Evolutionary conservation across 2,329 filamentous ascomycete species (phyloP).

Genomic region (Emericellopsis atlantica): DNA sequence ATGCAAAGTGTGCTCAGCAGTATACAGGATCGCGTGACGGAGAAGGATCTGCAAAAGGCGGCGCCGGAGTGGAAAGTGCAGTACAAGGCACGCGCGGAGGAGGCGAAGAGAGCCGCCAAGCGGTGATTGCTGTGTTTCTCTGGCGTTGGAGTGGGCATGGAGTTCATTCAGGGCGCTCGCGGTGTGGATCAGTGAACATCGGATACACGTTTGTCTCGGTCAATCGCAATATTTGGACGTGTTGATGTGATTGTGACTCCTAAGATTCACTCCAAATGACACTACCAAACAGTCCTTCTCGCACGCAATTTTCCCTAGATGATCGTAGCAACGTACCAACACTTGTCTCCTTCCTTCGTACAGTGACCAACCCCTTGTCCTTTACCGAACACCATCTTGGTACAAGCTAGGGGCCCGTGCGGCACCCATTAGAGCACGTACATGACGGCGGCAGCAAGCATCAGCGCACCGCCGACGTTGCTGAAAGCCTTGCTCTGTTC

Average conservation of each 20-base stretch:
- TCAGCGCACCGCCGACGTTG: constrained; percentile 19
- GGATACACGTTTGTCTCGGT: no score
- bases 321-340: background rate
- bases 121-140: background rate
- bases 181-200: no score
- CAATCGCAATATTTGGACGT: no score
- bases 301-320: no score
- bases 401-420: no score
- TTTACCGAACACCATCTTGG: no score
- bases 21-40: constrained; percentile 73
- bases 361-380: no score
- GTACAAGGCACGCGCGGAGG: constrained; percentile 46
- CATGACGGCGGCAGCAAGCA: constrained; percentile 21
- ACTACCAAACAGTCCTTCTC: background rate
- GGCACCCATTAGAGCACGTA: constrained; percentile 14
- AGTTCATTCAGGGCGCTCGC: no score
- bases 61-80: constrained; percentile 62
- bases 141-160: no score
- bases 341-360: background rate
- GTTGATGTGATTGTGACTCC: no score
- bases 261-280: no score
- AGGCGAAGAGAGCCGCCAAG: background rate
- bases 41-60: constrained; percentile 63
- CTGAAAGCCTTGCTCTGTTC: constrained; percentile 15
- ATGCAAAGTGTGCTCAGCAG: constrained; percentile 81